phyloP scores from a whole-genome alignment of 805 yeast genomes.

The Kuraishia cidri region DNA sequence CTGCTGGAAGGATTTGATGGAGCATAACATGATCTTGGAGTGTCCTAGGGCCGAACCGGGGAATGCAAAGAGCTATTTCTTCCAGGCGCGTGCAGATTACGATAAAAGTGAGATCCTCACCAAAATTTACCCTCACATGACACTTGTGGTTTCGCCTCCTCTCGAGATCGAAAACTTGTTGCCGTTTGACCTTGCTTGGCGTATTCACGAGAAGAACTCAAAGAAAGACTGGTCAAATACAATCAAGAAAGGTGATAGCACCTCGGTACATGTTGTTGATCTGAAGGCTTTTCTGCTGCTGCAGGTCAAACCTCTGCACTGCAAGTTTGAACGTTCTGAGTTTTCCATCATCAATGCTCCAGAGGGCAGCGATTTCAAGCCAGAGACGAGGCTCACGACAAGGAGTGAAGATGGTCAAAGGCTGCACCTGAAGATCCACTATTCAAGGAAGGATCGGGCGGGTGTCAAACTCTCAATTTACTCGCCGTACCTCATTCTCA shows the following conservation, averaged over 20 bases:
- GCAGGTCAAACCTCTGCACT: constrained; percentile 54
- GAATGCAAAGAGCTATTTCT: constrained; percentile 29
- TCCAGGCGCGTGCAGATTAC: constrained; percentile 64
- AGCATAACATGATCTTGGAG: constrained; percentile 41
- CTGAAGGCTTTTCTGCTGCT: constrained; percentile 62
- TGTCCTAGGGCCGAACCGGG: constrained; percentile 39
- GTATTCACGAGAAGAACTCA: constrained; percentile 68
- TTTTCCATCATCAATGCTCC: constrained; percentile 69
- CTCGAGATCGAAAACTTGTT: constrained; percentile 74
- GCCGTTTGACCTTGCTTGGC: constrained; percentile 72
- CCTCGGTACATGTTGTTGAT: constrained; percentile 74
- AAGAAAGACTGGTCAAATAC: constrained; percentile 57
- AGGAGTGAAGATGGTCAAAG: constrained; percentile 59
- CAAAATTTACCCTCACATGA: constrained; percentile 77
- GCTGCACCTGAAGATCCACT: constrained; percentile 56
- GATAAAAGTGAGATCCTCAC: constrained; percentile 64
- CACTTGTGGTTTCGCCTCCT: constrained; percentile 73
- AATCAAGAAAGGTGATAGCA: constrained; percentile 55
- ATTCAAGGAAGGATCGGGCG: constrained; percentile 43
- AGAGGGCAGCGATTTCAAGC: constrained; percentile 38
- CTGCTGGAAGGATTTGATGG: constrained; percentile 63
- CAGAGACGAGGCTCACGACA: constrained; percentile 44
- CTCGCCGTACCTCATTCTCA: constrained; percentile 78
- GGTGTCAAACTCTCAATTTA: constrained; percentile 64
- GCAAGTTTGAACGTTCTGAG: constrained; percentile 57